phyloP scores from a whole-genome alignment of 1,139 yeast species.

The Suhomyces bolitotheri region DNA sequence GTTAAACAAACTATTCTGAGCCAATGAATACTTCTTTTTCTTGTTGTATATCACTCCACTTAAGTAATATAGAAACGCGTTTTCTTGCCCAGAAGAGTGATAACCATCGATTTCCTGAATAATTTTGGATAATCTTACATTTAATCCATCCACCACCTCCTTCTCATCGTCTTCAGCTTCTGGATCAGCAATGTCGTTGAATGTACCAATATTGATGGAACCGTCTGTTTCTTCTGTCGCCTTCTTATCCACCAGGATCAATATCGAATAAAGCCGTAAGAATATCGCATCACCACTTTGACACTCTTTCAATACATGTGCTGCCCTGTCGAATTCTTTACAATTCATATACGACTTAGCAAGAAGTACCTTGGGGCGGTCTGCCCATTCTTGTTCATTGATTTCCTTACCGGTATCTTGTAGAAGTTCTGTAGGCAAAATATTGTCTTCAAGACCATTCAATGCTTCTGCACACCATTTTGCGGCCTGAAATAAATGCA shows the following conservation, averaged over 20 bases:
- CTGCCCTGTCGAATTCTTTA: constrained; percentile 83
- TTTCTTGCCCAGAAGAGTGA: constrained; percentile 29
- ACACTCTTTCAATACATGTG: constrained; percentile 55
- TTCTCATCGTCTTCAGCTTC: constrained; percentile 13
- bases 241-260: constrained; percentile 72
- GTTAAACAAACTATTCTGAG: constrained; percentile 57
- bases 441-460: constrained; percentile 33
- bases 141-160: constrained; percentile 23
- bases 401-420: neutral
- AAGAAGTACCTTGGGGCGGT: constrained; percentile 47
- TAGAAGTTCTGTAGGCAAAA: neutral
- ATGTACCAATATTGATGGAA: constrained; percentile 33
- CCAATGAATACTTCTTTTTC: constrained; percentile 59
- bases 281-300: constrained; percentile 60
- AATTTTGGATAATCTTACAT: constrained; percentile 42
- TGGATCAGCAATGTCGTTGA: constrained; percentile 11
- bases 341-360: constrained; percentile 80
- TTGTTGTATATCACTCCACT: constrained; percentile 65
- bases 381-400: constrained; percentile 31
- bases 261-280: constrained; percentile 65
- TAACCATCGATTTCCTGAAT: constrained; percentile 39
- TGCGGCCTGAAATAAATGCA: constrained; percentile 66
- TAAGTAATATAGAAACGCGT: constrained; percentile 70
- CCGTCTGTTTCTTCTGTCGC: constrained; percentile 76
- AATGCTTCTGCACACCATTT: constrained; percentile 87